Evolutionary conservation across 306 rosid genomes (phyloP).

Genomic region (Casuarina equisetifolia): DNA sequence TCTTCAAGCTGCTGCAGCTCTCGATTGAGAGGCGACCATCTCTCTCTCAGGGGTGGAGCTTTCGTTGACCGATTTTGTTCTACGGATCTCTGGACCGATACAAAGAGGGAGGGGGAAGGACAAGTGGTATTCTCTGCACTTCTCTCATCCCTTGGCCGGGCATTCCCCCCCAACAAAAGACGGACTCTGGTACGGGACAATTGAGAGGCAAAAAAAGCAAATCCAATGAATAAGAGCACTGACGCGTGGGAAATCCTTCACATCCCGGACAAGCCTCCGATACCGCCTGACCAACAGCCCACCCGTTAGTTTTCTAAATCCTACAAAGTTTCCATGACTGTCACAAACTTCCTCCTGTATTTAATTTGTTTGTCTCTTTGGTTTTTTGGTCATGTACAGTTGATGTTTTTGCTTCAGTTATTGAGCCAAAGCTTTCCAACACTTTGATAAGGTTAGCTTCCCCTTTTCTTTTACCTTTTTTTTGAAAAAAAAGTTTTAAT

Average conservation of each 20-base stretch:
- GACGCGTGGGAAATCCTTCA: constrained; percentile 49
- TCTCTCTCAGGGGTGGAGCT: too few species aligned
- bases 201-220: background rate
- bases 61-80: too few species aligned
- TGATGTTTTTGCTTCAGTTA: constrained; percentile 56
- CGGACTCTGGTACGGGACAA: too few species aligned
- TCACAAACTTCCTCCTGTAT: background rate
- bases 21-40: too few species aligned
- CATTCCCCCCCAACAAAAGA: too few species aligned
- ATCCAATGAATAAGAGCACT: background rate
- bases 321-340: background rate
- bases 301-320: constrained; percentile 44
- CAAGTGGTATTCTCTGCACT: too few species aligned
- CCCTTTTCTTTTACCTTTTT: background rate
- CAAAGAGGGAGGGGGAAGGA: too few species aligned
- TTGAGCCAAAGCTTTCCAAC: constrained; percentile 70
- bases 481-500: background rate
- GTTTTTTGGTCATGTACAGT: constrained; percentile 31
- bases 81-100: too few species aligned
- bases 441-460: constrained; percentile 64
- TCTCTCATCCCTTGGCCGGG: too few species aligned
- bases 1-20: too few species aligned
- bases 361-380: background rate
- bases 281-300: constrained; percentile 62
- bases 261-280: constrained; percentile 59